Conservation (phyloP, 345 rosid species). For the Bretschneidera sinensis region DNA sequence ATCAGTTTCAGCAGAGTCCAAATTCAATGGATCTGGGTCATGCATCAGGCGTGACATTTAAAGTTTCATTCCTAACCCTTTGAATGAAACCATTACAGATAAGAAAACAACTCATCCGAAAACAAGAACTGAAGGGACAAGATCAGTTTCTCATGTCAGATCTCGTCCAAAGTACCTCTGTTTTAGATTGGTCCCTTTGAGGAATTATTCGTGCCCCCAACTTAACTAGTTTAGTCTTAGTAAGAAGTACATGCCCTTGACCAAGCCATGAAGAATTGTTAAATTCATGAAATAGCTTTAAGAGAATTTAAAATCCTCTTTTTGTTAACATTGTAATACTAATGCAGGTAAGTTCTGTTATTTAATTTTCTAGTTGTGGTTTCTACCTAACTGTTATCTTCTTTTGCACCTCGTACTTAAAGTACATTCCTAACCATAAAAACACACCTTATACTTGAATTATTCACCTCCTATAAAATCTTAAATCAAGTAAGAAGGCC, state of each 20-base stretch:
- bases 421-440: neutral
- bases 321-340: too few relatives aligned
- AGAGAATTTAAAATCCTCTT: too few relatives aligned
- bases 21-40: neutral
- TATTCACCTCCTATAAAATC: neutral
- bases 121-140: neutral
- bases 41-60: neutral
- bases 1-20: neutral
- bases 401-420: slow-evolving; percentile 4
- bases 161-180: neutral
- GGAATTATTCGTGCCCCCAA: too few relatives aligned
- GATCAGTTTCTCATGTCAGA: slow-evolving; percentile 4
- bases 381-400: neutral
- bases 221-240: too few relatives aligned
- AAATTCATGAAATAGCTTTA: too few relatives aligned
- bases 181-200: too few relatives aligned
- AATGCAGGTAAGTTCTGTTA: too few relatives aligned
- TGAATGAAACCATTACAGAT: neutral
- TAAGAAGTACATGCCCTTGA: too few relatives aligned
- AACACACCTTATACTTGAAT: too few relatives aligned
- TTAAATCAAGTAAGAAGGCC: slow-evolving; percentile 3
- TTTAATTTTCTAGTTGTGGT: too few relatives aligned
- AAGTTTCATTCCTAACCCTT: neutral
- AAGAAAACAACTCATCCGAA: neutral
- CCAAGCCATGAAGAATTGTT: too few relatives aligned